Percentiles rank a stretch among this genome's conserved stretches.
phyloP scores from a whole-genome alignment of 345 rosid genomes.

The Eucalyptus tenuipes region DNA sequence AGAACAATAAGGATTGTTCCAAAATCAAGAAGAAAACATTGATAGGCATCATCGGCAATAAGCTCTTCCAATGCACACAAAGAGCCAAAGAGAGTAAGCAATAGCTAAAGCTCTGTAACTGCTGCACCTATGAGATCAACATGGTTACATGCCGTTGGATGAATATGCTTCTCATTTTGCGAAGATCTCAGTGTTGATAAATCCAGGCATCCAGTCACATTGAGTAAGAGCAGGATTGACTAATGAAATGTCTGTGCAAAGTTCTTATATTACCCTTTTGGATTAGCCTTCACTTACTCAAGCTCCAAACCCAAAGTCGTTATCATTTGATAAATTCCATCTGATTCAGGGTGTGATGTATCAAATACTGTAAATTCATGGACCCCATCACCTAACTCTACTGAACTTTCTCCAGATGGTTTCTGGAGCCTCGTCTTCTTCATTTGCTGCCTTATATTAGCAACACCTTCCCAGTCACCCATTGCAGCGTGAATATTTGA shows the following conservation, averaged over 20 bases:
- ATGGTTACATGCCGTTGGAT: not conserved
- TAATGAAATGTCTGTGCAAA: not conserved
- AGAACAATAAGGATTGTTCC: not conserved
- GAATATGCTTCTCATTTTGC: not conserved
- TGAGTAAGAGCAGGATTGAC: not conserved
- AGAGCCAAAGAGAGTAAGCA: not conserved
- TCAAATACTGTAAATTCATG: slow-evolving; percentile 55
- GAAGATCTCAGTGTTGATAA: not conserved
- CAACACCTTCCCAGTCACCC: slow-evolving; percentile 62
- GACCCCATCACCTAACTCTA: slow-evolving; percentile 48
- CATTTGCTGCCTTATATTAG: slow-evolving; percentile 48
- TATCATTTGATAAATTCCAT: slow-evolving; percentile 48
- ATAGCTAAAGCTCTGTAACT: not conserved
- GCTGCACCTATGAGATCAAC: not conserved
- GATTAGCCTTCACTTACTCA: slow-evolving; percentile 10
- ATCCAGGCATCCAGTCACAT: not conserved
- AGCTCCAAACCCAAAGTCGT: slow-evolving; percentile 26
- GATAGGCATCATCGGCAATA: not conserved
- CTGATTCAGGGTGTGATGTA: slow-evolving; percentile 49
- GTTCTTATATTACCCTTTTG: not conserved
- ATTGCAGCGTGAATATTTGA: slow-evolving; percentile 60
- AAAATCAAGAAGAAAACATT: not conserved
- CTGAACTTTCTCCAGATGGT: slow-evolving; percentile 63
- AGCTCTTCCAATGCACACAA: not conserved
- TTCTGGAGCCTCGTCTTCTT: slow-evolving; percentile 43